Base-by-base conservation (phyloP, 2,329 filamentous ascomycete species). In the Dryadomyces sulphureus region DNA sequence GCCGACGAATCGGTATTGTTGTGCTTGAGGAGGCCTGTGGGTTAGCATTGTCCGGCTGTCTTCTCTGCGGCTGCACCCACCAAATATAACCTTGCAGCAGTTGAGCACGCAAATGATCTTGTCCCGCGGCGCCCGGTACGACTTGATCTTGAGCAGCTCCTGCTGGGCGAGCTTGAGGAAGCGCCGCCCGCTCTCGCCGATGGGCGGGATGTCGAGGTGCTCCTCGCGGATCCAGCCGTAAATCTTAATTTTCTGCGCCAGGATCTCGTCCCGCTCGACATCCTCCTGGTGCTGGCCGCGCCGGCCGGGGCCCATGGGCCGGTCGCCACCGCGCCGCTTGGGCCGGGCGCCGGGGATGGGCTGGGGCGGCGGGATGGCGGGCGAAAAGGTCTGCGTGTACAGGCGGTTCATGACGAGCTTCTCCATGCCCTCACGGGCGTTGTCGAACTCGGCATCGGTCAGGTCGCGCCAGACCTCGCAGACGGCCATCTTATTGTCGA, bases 71-170 rank as follows among this genome's bases (percentile, higher is more conserved):
- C n/a, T 40, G 2, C 12, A 55, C 72, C 54, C 63, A 87, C 84
- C 92, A 62, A 98, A 96, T 52, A 98, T 96, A 52, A 98, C 93
- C 65, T 98, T 98, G 75, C 92, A 98, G 66, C 89, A 95, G 64
- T 98, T 98, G 47, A 98, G 67, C 40, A 96, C 87, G 62, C 92
- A 98, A 43, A 98, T 96, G 46, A 98, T 92, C 64, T 98, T 98
- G 68, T 98, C 92, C 55, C 92, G 72, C 4, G 92, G 92, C n/a
- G 92, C 92, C 54, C 93, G 79, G 59, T 98, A 98, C 8, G 85
- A 92, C 58, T 90, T 94, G 58, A 98, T 95, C 62, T 98, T 98
- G 34, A 94, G 66, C 14, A 98, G 70, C 63, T 98, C 92, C 73
- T 94, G 86, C 58, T 95, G 88, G 19, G 92, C 92, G 36, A 98